Percentiles rank a stretch among this genome's conserved stretches.
Evolutionary conservation across 2,329 filamentous ascomycete species (phyloP).

Genomic region (Sporothrix inflata): DNA sequence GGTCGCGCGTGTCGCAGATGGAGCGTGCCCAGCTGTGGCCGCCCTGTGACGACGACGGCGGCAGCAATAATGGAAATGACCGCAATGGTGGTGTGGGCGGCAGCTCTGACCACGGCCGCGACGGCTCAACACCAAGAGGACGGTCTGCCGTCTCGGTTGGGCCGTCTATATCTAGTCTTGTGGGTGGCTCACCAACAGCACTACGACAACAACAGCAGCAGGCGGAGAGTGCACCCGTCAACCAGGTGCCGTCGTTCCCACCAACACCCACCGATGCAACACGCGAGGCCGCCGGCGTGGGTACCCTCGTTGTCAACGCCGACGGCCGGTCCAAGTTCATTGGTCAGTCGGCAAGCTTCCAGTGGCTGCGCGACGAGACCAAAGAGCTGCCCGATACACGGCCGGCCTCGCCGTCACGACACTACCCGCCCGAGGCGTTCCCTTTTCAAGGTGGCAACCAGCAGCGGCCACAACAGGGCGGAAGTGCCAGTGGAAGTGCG

Average conservation of each 20-base stretch:
- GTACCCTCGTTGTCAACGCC: slow-evolving; percentile 18
- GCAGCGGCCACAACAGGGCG: not conserved
- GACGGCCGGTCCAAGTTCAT: slow-evolving; percentile 24
- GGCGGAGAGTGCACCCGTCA: not conserved
- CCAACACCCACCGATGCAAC: not conserved
- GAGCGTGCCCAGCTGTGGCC: not conserved
- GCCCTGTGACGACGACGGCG: not conserved
- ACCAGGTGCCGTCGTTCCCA: not conserved
- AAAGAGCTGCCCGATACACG: slow-evolving; percentile 18
- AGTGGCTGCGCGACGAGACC: slow-evolving; percentile 22
- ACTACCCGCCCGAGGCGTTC: slow-evolving; percentile 1
- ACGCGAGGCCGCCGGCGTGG: slow-evolving; percentile 8
- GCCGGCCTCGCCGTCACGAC: not conserved
- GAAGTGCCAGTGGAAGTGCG: not conserved
- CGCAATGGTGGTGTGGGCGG: not conserved
- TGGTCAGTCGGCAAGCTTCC: slow-evolving; percentile 22
- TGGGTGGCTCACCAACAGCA: not conserved
- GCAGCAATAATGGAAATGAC: not conserved
- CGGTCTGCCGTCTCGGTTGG: not conserved
- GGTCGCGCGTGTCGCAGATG: slow-evolving; percentile 17
- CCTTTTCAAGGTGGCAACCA: not conserved
- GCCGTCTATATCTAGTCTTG: not conserved
- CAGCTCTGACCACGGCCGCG: not conserved
- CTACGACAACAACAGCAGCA: not conserved
- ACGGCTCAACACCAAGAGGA: not conserved